Evolutionary conservation across 2,329 filamentous ascomycete genomes (phyloP), one percentile per base, ranked within the genome.

Genomic region (Verticillium tricorpus): DNA sequence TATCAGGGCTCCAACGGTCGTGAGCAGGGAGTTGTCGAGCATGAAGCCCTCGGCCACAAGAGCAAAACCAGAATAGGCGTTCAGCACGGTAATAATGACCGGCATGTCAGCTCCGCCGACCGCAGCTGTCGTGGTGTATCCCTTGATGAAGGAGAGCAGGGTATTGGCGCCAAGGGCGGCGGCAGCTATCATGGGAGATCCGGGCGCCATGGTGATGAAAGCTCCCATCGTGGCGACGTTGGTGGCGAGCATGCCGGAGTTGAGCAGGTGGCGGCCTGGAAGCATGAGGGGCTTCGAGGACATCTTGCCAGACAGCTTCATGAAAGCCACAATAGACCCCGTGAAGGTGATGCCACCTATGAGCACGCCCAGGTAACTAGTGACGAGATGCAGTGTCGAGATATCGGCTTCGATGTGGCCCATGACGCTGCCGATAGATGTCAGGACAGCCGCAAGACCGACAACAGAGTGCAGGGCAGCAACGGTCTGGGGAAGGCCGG

Each of bases 81-180:
- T 97, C 22, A 97, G 77, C 1, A 96, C 92, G 0, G 92, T 96
- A 65, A 96, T 96, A 35, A 95, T 91, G 5, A 96, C 92, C 15
- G 89, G 92, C 92, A 96, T 96, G 70, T 97, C 93, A 14, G 92
- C 92, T n/a, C 92, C 93, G 25, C 93, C 93, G 69, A 97, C 96
- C 0, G 91, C 91, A 2, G 92, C 85, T 0, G 93, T 96, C 0
- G 92, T 96, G 0, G 92, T 96, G 71, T 87, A 96, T 8, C 93
- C 93, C 73, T 96, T 94, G 64, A 90, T 78, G 73, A 96, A 96
- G 63, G 90, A 93, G 28, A 97, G 78, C 0, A 85, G 78, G 0
- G 92, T 88, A 71, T 91, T 96, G 50, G 89, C 90, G 31, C 88
- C 86, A 1, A 96, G 78, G 56, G 91, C 93, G 1, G 86, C 86